These are phyloP conservation scores for Torrubiella hemipterigena DNA, from an alignment of 2,329 filamentous ascomycete genomes.

Conservation along the genomic window DNA sequence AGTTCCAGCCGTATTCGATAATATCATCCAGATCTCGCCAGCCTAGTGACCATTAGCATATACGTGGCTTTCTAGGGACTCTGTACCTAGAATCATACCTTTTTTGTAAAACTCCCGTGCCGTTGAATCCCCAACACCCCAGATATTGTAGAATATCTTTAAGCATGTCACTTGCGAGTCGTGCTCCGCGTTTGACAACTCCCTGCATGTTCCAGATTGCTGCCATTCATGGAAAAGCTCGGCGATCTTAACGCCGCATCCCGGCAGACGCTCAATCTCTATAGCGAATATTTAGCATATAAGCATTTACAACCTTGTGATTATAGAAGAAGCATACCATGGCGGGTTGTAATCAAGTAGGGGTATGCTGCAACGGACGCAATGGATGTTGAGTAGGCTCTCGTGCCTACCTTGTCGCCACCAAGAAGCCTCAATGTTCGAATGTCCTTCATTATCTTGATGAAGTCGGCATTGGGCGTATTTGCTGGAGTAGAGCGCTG, in stretches of 20 bases:
- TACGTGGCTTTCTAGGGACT: background rate
- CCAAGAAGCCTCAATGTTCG: slow-evolving; percentile 57
- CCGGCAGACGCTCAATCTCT: slow-evolving; percentile 53
- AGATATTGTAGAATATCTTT: slow-evolving; percentile 68
- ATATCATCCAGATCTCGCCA: slow-evolving; percentile 83
- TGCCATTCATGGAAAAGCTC: slow-evolving; percentile 67
- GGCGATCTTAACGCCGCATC: slow-evolving; percentile 71
- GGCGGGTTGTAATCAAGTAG: slow-evolving; percentile 24
- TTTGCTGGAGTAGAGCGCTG: slow-evolving; percentile 61
- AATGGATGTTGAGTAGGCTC: slow-evolving; percentile 81
- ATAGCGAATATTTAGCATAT: slow-evolving; percentile 1
- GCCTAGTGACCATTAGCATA: slow-evolving; percentile 20
- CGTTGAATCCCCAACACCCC: slow-evolving; percentile 79
- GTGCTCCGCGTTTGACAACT: slow-evolving; percentile 49
- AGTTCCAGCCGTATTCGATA: slow-evolving; percentile 68
- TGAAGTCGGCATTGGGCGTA: slow-evolving; percentile 64
- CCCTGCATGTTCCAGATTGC: slow-evolving; percentile 44
- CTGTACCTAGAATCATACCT: slow-evolving; percentile 15
- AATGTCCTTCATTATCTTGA: slow-evolving; percentile 63
- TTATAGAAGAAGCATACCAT: slow-evolving; percentile 23
- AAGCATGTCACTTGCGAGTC: slow-evolving; percentile 56
- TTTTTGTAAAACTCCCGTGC: slow-evolving; percentile 71
- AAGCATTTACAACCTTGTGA: background rate
- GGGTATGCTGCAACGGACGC: slow-evolving; percentile 77
- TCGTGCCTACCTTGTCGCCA: slow-evolving; percentile 65